Conservation (phyloP, 352 stramenopile species). For the Globisporangium cystogenes region DNA sequence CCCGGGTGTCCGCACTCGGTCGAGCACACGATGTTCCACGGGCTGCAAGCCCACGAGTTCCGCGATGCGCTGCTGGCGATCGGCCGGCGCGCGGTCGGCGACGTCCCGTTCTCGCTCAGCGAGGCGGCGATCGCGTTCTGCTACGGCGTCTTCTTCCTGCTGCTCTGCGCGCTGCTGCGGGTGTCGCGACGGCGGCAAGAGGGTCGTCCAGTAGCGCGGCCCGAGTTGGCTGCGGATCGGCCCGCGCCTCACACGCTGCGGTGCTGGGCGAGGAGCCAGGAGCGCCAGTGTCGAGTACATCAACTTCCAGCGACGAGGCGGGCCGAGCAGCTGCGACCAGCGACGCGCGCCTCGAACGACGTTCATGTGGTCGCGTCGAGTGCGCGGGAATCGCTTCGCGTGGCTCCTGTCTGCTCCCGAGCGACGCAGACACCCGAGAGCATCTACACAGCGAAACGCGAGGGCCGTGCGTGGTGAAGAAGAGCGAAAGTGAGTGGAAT, state of each 20-base stretch:
- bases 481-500: not conserved
- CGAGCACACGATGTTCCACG: not conserved
- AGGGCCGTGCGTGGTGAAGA: not conserved
- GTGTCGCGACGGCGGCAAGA: not conserved
- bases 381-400: not conserved
- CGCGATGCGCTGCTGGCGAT: not conserved
- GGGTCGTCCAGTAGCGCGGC: not conserved
- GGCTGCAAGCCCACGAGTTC: constrained; percentile 9
- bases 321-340: not conserved
- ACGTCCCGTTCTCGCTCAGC: not conserved
- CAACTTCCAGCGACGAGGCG: not conserved
- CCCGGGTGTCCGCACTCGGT: not conserved
- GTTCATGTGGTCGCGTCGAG: not conserved
- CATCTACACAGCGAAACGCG: not conserved
- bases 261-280: not conserved
- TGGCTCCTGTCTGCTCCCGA: not conserved
- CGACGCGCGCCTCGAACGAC: not conserved
- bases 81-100: not conserved
- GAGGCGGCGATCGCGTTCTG: not conserved
- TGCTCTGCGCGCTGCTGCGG: not conserved
- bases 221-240: not conserved
- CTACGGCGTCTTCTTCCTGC: not conserved
- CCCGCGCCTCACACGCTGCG: not conserved
- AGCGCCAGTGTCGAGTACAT: not conserved
- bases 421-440: not conserved